These are phyloP conservation scores for Leccinum rimulosum DNA, from an alignment of 768 basidiomycete species.

Conservation along the genomic window DNA sequence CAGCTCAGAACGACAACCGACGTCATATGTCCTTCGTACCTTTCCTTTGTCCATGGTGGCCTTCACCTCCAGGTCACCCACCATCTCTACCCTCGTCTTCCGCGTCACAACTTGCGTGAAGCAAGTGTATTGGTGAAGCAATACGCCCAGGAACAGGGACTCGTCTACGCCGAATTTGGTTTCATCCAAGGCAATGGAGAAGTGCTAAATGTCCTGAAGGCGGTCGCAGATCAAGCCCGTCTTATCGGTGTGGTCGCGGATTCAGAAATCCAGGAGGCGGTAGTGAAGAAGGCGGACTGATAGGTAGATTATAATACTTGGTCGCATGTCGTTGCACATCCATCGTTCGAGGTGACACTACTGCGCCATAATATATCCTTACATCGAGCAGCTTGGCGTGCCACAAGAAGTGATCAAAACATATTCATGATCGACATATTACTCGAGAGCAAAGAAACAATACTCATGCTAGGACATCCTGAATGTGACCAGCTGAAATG, in stretches of 20 bases:
- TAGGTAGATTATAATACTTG: no score
- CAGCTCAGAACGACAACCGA: conserved; percentile 98
- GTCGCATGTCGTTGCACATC: background rate
- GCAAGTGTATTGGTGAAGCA: conserved; percentile 85
- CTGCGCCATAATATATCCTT: background rate
- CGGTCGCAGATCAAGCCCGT: conserved; percentile 85
- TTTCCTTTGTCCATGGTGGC: conserved; percentile 95
- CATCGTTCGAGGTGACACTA: background rate
- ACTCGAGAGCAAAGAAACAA: background rate
- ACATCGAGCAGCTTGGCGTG: conserved; percentile 1
- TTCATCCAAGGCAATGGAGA: conserved; percentile 85
- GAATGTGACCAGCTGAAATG: conserved; percentile 12
- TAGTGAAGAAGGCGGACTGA: conserved; percentile 43
- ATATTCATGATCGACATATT: background rate
- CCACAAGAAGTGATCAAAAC: background rate
- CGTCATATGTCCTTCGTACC: conserved; percentile 78
- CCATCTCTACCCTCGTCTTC: conserved; percentile 93
- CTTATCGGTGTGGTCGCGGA: conserved; percentile 82
- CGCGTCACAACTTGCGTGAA: conserved; percentile 84
- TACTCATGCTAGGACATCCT: conserved; percentile 32
- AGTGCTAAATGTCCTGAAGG: conserved; percentile 75
- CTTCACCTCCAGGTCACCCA: conserved; percentile 97
- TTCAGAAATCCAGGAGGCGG: conserved; percentile 63
- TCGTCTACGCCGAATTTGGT: conserved; percentile 89
- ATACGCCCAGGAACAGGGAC: conserved; percentile 80